phyloP scores from a whole-genome alignment of 371 early-diverging fungal genomes.

The Funneliformis caledonium region DNA sequence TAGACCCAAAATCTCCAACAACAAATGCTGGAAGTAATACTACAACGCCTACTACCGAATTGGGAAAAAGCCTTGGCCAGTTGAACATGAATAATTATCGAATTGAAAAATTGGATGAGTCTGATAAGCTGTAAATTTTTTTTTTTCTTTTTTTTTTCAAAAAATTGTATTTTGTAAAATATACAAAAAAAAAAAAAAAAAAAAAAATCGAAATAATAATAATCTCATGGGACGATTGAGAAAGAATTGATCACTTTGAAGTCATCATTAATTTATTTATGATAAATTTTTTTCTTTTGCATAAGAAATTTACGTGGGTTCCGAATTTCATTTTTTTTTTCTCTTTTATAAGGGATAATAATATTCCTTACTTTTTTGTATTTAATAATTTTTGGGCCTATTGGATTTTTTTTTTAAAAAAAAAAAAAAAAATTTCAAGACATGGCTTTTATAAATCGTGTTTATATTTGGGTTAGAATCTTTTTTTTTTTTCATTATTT shows the following conservation, averaged over 20 bases:
- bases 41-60: constrained; percentile 25
- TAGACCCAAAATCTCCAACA: constrained; percentile 21
- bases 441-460: neutral
- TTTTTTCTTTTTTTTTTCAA: neutral
- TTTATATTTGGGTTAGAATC: neutral
- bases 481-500: too few relatives aligned
- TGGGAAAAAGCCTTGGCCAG: constrained; percentile 32
- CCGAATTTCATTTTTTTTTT: too few relatives aligned
- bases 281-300: too few relatives aligned
- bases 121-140: constrained; percentile 26
- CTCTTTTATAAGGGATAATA: neutral
- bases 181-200: too few relatives aligned
- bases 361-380: constrained; percentile 14
- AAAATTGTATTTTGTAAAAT: neutral
- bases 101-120: constrained; percentile 23
- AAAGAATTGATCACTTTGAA: too few relatives aligned
- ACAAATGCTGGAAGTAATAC: constrained; percentile 6
- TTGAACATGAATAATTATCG: constrained; percentile 30
- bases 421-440: neutral
- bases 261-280: too few relatives aligned
- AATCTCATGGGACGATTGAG: too few relatives aligned
- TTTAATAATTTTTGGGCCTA: neutral
- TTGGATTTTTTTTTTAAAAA: neutral
- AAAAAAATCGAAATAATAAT: too few relatives aligned
- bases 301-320: too few relatives aligned